Evolutionary conservation across 257 asterid genomes (phyloP).

Genomic region (Scutellaria minor): DNA sequence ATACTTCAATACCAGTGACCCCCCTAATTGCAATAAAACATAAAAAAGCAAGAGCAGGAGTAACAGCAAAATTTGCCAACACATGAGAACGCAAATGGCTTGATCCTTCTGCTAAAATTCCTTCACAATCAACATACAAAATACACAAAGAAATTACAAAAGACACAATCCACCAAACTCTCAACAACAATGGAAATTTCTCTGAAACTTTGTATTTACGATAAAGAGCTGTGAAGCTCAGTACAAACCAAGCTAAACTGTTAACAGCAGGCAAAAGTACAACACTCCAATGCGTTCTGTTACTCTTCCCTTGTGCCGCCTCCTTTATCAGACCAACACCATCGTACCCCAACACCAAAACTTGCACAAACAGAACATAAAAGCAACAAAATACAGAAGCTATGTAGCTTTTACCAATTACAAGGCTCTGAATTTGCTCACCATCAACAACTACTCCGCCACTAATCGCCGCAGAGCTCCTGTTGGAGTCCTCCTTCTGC

Average conservation of each 20-base stretch:
- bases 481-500: slow-evolving; percentile 52
- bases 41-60: slow-evolving; percentile 76
- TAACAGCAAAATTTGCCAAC: slow-evolving; percentile 60
- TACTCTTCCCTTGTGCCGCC: slow-evolving; percentile 44
- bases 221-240: slow-evolving; percentile 68
- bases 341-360: slow-evolving; percentile 67
- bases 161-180: slow-evolving; percentile 87
- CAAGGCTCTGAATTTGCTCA: slow-evolving; percentile 57
- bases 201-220: slow-evolving; percentile 55
- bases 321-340: slow-evolving; percentile 52
- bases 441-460: slow-evolving; percentile 40
- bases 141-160: slow-evolving; percentile 58
- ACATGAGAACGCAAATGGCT: slow-evolving; percentile 67
- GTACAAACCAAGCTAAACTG: slow-evolving; percentile 72
- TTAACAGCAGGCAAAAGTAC: slow-evolving; percentile 64
- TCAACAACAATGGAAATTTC: slow-evolving; percentile 61
- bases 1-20: slow-evolving; percentile 62
- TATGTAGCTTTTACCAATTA: slow-evolving; percentile 59
- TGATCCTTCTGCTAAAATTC: slow-evolving; percentile 59
- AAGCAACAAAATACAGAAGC: slow-evolving; percentile 68
- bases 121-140: slow-evolving; percentile 68
- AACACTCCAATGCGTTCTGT: slow-evolving; percentile 50
- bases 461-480: slow-evolving; percentile 41
- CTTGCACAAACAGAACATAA: slow-evolving; percentile 66
- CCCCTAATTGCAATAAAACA: slow-evolving; percentile 76